phyloP scores from a whole-genome alignment of 2,329 filamentous ascomycete species.

The Cyphellophora attinorum region DNA sequence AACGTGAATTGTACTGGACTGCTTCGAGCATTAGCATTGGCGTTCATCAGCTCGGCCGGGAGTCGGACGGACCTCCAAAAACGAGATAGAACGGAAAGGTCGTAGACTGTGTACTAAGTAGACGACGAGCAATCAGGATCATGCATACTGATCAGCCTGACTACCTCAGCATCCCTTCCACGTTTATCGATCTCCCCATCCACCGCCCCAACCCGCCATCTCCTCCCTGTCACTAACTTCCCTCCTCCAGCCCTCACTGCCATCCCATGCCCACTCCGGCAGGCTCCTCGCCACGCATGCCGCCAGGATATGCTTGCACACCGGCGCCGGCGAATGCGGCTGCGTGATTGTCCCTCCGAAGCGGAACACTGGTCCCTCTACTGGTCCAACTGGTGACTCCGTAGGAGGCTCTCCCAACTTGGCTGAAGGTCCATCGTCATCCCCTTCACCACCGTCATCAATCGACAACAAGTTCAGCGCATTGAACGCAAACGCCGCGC shows the following conservation, averaged over 20 bases:
- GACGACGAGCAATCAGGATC: too few relatives aligned
- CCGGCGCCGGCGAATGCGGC: constrained; percentile 32
- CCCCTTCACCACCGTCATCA: constrained; percentile 1
- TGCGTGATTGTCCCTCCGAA: constrained; percentile 28
- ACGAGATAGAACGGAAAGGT: too few relatives aligned
- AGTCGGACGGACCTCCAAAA: too few relatives aligned
- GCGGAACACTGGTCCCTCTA: constrained; percentile 15
- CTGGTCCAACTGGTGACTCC: constrained; percentile 2
- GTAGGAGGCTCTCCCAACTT: background rate
- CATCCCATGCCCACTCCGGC: constrained; percentile 43
- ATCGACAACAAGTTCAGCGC: constrained; percentile 46
- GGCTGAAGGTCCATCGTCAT: too few relatives aligned
- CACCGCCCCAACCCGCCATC: constrained; percentile 59
- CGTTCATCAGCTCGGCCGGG: too few relatives aligned
- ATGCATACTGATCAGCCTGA: too few relatives aligned
- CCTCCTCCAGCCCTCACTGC: constrained; percentile 42
- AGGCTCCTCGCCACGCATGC: constrained; percentile 66
- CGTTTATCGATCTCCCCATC: constrained; percentile 27
- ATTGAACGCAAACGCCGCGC: constrained; percentile 70
- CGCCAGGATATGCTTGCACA: constrained; percentile 87
- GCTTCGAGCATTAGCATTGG: constrained; percentile 1
- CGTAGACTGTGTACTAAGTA: too few relatives aligned
- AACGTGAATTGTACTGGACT: too few relatives aligned
- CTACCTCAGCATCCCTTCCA: constrained; percentile 2
- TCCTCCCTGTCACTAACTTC: constrained; percentile 57